Evolutionary conservation across 1,284 basidiomycete species (phyloP), one percentile per base, ranked within the genome.

Genomic region (Ustanciosporium gigantosporum): DNA sequence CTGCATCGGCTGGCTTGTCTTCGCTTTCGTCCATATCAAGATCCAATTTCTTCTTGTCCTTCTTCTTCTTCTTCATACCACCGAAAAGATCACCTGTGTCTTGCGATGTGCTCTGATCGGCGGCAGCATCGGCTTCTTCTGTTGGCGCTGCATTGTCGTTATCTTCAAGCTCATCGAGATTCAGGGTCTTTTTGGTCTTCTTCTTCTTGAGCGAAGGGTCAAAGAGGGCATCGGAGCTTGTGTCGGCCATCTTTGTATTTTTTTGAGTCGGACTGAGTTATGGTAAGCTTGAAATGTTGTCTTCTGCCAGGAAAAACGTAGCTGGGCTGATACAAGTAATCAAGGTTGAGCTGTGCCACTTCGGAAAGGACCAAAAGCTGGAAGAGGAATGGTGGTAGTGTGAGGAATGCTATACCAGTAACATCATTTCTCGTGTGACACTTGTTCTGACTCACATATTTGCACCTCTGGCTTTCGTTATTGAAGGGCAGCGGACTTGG

Each of bases 41-140:
- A 76, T 91, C 90, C 46, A 91, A 87, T 55, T 89, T 88, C 79
- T 89, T 90, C 82, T 91, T 90, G 82, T 89, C 90, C 81, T 79
- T 79, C 47, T 90, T 91, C 80, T 91, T 91, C 83, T 91, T 91
- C 84, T 91, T 91, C 74, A 90, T 75, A 73, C 89, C 89, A 5
- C 87, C 89, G 73, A 91, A 91, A 84, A 91, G 87, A 41, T 87
- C 84, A 70, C 88, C 87, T 73, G 86, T 82, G 35, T 90, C 88
- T 31, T 89, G 87, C 21, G 39, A 36, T 9, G 45, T 45, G 31
- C 42, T 47, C 7, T 42, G 13, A 11, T 38, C 46, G 21, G n/a
- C n/a, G n/a, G n/a, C n/a, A n/a, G n/a, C n/a, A n/a, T 38, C 36
- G 24, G 17, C 20, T 17, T 37, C 22, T 29, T 3, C 36, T 31